Conservation (phyloP, 805 yeast species). For the Yamadazyma sp. region DNA sequence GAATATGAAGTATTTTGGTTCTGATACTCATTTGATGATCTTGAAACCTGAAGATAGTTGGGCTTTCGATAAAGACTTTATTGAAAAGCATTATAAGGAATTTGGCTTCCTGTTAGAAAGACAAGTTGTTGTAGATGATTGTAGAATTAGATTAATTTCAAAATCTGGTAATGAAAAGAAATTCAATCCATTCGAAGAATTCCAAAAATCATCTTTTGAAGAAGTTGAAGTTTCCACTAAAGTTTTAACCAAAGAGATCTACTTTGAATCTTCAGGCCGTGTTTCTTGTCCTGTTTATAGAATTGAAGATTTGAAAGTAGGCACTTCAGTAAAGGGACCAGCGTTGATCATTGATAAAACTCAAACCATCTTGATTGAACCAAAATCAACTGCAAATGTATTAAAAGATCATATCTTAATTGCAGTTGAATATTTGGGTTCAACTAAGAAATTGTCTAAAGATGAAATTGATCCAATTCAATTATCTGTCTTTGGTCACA, state of each 20-base stretch:
- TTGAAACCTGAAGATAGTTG: no score
- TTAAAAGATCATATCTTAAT: constrained; percentile 57
- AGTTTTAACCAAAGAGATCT: constrained; percentile 1
- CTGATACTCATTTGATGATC: constrained; percentile 26
- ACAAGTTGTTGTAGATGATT: constrained; percentile 12
- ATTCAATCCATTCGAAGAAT: constrained; percentile 19
- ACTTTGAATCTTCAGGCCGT: constrained; percentile 8
- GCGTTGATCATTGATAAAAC: constrained; percentile 66
- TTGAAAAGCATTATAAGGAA: constrained; percentile 9
- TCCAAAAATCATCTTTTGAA: constrained; percentile 2
- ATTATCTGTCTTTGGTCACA: constrained; percentile 72
- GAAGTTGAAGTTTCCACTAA: constrained; percentile 4
- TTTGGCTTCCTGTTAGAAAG: constrained; percentile 13
- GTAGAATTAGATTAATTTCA: constrained; percentile 45
- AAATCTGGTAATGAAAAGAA: constrained; percentile 25
- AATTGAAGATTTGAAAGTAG: constrained; percentile 49
- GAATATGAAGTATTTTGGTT: constrained; percentile 19
- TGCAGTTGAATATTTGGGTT: constrained; percentile 14
- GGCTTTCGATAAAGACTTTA: constrained; percentile 6
- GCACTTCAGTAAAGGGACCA: constrained; percentile 37
- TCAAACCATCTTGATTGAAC: constrained; percentile 73
- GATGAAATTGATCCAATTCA: constrained; percentile 58
- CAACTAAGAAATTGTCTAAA: constrained; percentile 10
- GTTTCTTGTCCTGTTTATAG: constrained; percentile 43
- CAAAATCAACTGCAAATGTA: constrained; percentile 52